Percentiles rank a stretch among this genome's conserved stretches.
These are phyloP conservation scores for Ochetophila trinervis DNA, from an alignment of 306 rosid species.

Conservation along the genomic window DNA sequence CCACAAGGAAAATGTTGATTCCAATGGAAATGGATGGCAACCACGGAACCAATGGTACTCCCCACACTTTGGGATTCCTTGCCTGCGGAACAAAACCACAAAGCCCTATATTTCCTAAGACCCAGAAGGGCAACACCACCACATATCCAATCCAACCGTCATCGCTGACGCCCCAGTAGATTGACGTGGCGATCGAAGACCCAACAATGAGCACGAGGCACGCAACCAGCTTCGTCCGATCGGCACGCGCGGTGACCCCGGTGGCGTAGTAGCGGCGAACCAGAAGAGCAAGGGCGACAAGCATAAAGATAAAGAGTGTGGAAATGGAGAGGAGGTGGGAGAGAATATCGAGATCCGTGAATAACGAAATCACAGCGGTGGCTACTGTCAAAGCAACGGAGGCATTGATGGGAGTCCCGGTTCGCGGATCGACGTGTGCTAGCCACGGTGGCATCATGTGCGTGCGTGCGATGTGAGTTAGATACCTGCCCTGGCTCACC, in stretches of 20 bases:
- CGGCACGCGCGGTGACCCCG: constrained; percentile 38
- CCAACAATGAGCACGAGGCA: constrained; percentile 38
- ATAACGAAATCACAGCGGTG: constrained; percentile 60
- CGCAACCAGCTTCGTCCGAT: constrained; percentile 39
- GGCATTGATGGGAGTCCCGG: constrained; percentile 78
- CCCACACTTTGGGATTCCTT: constrained; percentile 63
- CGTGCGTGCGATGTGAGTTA: constrained; percentile 83
- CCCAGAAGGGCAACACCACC: constrained; percentile 47
- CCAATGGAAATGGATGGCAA: constrained; percentile 65
- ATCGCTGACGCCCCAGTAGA: constrained; percentile 35
- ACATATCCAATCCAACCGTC: constrained; percentile 50
- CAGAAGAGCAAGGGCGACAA: constrained; percentile 63
- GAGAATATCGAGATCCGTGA: constrained; percentile 51
- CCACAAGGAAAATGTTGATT: constrained; percentile 70
- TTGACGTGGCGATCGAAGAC: constrained; percentile 41
- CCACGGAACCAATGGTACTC: constrained; percentile 82
- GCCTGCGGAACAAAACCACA: constrained; percentile 61
- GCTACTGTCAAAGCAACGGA: constrained; percentile 58
- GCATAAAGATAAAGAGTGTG: constrained; percentile 69
- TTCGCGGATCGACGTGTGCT: constrained; percentile 50
- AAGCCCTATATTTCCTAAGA: constrained; percentile 39
- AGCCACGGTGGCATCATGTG: constrained; percentile 92
- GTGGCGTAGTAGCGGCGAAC: constrained; percentile 62
- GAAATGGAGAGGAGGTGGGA: constrained; percentile 66
- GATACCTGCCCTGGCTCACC: constrained; percentile 78